Base-by-base conservation (phyloP, 495 filamentous ascomycete species). In the Bombardia bombarda region DNA sequence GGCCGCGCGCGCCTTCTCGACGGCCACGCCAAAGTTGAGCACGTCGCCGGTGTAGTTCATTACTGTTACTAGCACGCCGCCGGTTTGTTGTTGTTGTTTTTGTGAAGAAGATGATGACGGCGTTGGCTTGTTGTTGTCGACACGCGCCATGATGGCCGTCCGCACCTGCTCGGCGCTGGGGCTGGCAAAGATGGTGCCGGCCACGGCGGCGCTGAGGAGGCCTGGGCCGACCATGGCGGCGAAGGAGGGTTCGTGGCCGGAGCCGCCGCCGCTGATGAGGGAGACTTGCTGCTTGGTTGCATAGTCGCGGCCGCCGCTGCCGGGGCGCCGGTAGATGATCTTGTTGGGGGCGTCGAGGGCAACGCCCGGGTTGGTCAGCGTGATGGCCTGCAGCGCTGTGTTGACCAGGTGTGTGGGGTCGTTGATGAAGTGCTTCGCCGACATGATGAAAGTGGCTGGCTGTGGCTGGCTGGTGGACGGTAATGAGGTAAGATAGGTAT, bases 211-310 rank as follows among this genome's bases (percentile, higher is more conserved):
- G 38, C 80, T 81, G 17, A 96, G 77, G n/a, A 95, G 61, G 38
- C 90, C 92, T 1, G 61, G 53, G 12, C 78, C 78, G 26, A 82
- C 78, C 50, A 79, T 73, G 45, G 67, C 82, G 2, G 85, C 78
- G 57, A 95, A 96, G 43, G 83, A 83, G 23, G 92, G 92, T 57
- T 98, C 92, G 53, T 98, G 92, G 50, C 92, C 92, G 18, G 82
- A 84, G 23, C 92, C 92, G 43, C 92, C 92, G 51, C 92, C 92
- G 14, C 84, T 88, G 45, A 98, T 72, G 55, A 97, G 71, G 25
- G 85, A 83, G 37, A 95, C 89, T 40, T 82, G 80, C 38, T 56
- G 50, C 17, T 24, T 4, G 4, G 39, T 3, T 0, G 31, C 16
- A 22, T 18, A 18, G 5, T 23, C 1, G 32, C 16, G 28, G 23